Evolutionary conservation across 192 early-diverging fungal species (phyloP).

Genomic region (Rhizophagus clarus): DNA sequence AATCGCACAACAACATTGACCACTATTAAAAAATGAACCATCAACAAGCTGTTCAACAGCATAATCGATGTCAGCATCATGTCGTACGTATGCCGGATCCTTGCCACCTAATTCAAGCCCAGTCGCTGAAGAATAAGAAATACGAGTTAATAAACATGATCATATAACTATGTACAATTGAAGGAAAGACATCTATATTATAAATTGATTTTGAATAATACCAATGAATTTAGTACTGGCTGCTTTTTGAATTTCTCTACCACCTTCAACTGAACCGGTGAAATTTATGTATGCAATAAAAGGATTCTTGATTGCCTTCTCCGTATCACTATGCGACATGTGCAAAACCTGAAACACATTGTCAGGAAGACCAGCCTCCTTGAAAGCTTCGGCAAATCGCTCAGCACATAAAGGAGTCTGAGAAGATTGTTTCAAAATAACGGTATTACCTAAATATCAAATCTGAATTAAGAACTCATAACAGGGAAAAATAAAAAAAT

Average conservation of each 20-base stretch:
- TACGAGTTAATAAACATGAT: background rate
- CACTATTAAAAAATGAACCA: constrained; percentile 81
- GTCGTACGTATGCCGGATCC: constrained; percentile 79
- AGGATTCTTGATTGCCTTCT: constrained; percentile 59
- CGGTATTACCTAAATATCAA: constrained; percentile 49
- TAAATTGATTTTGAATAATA: constrained; percentile 27
- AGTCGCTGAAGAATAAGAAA: constrained; percentile 46
- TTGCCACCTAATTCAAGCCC: constrained; percentile 85
- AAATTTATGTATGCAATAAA: constrained; percentile 70
- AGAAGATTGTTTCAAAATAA: constrained; percentile 78
- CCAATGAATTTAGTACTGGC: constrained; percentile 64
- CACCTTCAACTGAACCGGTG: constrained; percentile 76
- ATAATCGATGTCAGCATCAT: constrained; percentile 68
- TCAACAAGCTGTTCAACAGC: constrained; percentile 78
- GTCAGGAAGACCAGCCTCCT: constrained; percentile 67
- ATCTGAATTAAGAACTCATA: background rate
- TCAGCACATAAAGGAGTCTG: constrained; percentile 81
- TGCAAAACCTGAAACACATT: constrained; percentile 65
- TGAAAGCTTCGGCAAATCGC: constrained; percentile 62
- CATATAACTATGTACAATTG: background rate
- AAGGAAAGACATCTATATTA: no score
- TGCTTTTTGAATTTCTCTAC: constrained; percentile 60
- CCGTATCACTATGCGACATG: constrained; percentile 51
- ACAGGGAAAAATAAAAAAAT: background rate
- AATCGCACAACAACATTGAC: constrained; percentile 82